Base-by-base conservation (phyloP, 306 rosid species). In the Quercus cerris region DNA sequence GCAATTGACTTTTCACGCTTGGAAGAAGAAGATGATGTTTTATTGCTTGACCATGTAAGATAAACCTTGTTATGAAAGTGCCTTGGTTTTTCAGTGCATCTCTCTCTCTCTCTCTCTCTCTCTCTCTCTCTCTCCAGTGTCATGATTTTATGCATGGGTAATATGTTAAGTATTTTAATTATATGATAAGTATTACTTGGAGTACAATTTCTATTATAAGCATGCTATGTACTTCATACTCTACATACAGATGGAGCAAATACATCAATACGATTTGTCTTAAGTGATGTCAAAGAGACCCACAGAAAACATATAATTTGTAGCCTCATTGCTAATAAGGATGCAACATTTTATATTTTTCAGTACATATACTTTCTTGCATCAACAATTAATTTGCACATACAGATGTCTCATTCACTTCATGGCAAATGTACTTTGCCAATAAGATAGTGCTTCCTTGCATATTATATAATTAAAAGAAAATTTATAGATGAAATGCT, bases 11-110 rank as follows among this genome's bases (percentile, higher is more conserved):
- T 93, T 81, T 96, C 99, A 4, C 97, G 99, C 20, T 83, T 96
- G 89, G 99, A 93, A 85, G 98, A 96, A 87, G 99, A 93, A 87
- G 99, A 93, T 74, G 98, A 93, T 67, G 99, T 91, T 80, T 81
- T 96, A 73, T 69, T 96, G 81, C 97, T 96, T 54, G 99, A 96
- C 77, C 99, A 96, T 88, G 99, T 95, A 85, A 88, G 97, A 57
- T 71, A 76, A 76, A 62, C 35, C 79, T 62, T 61, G 71, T 75
- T 68, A 30, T 5, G 14, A 51, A 25, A 56, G 44, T 46, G 22
- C 82, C 66, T 66, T 63, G 73, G 1, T 69, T 61, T 69, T 51
- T 74, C 75, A 44, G 27, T 31, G 61, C 67, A 22, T 31, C 28
- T 75, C 3, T 73, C 27, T 68, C 12, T 69, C 69, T 69, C 69